Conservation (phyloP, 768 basidiomycete species). For the Postia placenta region DNA sequence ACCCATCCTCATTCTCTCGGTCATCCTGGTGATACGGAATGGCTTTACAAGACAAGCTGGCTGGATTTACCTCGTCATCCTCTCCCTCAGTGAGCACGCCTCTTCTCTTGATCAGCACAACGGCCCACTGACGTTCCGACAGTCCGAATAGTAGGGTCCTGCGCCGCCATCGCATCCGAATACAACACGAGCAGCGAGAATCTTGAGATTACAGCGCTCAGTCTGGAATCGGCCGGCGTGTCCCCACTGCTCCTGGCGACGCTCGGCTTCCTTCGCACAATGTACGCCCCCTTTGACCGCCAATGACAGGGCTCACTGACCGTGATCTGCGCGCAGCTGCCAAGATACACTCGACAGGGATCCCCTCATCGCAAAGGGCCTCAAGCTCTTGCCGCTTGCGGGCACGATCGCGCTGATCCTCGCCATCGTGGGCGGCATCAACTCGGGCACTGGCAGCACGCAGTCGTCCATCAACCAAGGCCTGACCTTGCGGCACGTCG, state of each 20-base stretch:
- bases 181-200: conserved; percentile 32
- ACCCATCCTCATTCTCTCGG: conserved; percentile 43
- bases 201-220: conserved; percentile 47
- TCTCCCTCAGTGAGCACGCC: conserved; percentile 45
- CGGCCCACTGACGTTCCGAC: not conserved
- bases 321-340: conserved; percentile 21
- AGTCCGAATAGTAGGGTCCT: conserved; percentile 57
- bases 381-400: conserved; percentile 25
- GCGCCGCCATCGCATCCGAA: conserved; percentile 52
- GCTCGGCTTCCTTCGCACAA: conserved; percentile 28
- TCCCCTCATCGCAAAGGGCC: conserved; percentile 4
- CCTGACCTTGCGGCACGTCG: conserved; percentile 25
- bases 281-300: too few species aligned
- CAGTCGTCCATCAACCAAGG: conserved; percentile 15
- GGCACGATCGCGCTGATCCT: conserved; percentile 25
- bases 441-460: conserved; percentile 7
- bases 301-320: not conserved
- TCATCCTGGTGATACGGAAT: conserved; percentile 44
- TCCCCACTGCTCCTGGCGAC: conserved; percentile 33
- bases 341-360: conserved; percentile 21
- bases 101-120: not conserved
- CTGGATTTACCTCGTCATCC: conserved; percentile 63
- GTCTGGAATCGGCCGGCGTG: conserved; percentile 31
- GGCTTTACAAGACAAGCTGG: conserved; percentile 54
- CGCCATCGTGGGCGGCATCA: conserved; percentile 26